Percentiles rank a stretch among this genome's conserved stretches.
These are phyloP conservation scores for Colletotrichum musae DNA, from an alignment of 2,329 filamentous ascomycete species.

Conservation along the genomic window DNA sequence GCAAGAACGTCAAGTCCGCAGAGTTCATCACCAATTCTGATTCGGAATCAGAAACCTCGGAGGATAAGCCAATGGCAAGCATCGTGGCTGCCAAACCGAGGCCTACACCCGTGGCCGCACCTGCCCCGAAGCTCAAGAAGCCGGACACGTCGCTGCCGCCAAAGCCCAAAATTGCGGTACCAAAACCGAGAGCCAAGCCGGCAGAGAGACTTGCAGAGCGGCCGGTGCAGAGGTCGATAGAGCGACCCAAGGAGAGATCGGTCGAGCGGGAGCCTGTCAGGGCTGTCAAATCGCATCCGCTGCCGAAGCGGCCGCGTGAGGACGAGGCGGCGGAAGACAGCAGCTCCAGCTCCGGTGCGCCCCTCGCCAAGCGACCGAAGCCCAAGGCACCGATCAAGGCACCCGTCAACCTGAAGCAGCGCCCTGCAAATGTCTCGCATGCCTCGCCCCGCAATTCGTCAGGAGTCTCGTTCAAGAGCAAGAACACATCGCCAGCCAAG, in stretches of 20 bases:
- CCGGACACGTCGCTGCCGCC: constrained; percentile 44
- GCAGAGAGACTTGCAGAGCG: constrained; percentile 44
- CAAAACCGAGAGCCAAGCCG: constrained; percentile 52
- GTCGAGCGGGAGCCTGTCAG: constrained; percentile 48
- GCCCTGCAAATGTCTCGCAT: constrained; percentile 64
- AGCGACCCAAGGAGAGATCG: constrained; percentile 47
- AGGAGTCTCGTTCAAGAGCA: constrained; percentile 55
- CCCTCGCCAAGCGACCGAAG: constrained; percentile 71
- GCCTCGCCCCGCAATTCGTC: constrained; percentile 61
- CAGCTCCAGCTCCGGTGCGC: constrained; percentile 72
- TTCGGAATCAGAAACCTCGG: constrained; percentile 69
- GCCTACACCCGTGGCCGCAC: constrained; percentile 42
- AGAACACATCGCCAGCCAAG: constrained; percentile 70
- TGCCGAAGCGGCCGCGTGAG: constrained; percentile 63
- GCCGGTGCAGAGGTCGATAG: constrained; percentile 33
- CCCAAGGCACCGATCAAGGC: constrained; percentile 58
- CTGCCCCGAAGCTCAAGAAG: constrained; percentile 47
- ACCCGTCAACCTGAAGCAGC: constrained; percentile 55
- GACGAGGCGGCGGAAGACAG: constrained; percentile 66
- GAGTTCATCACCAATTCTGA: constrained; percentile 71
- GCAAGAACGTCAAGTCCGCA: constrained; percentile 65
- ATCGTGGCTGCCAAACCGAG: constrained; percentile 51
- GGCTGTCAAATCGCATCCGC: constrained; percentile 48
- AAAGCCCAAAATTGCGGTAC: constrained; percentile 48
- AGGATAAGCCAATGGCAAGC: constrained; percentile 61